Evolutionary conservation across 108 stramenopile genomes (phyloP), one percentile per base, ranked within the genome.

Genomic region (Cyclostephanos tholiformis): DNA sequence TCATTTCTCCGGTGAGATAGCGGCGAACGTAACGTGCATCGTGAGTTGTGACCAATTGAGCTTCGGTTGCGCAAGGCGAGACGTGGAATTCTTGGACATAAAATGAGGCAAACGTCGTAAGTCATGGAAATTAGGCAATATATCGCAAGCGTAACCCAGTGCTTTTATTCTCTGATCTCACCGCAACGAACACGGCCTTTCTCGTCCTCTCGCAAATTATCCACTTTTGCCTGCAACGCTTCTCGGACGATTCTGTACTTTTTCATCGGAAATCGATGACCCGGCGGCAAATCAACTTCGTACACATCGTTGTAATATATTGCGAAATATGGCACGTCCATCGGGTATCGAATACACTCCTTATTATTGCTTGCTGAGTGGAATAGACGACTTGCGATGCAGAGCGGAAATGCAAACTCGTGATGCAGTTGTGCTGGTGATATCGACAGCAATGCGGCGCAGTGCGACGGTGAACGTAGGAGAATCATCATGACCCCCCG

Each of bases 261-360:
- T 32, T 83, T 69, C 97, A 98, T 98, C 6, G 97, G 97, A 67
- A 98, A 98, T 17, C 96, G 87, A 78, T 98, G 97, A 12, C 77
- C 78, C 12, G 65, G 65, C 14, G 97, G 97, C 49, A 98, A 74
- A 20, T 82, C 66, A n/a, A 98, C 96, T 73, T 97, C 80, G 61
- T 93, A 98, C 2, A 95, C 91, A 72, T 98, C 97, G 62, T 98
- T 97, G 84, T 93, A 97, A 65, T 85, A 94, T 12, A 92, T 84
- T 11, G 75, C 76, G 68, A 90, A 95, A 58, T 63, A 86, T 13
- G 90, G 86, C 22, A 11, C 29, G 36, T 51, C 39, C 23, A 62
- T 38, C 6, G 38, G 61, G 20, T 22, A 0, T 39, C 27, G 63
- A 50, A 29, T 63, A 25, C 43, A 46, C 1, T 71, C 69, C 9